Base-by-base conservation (phyloP, 2,329 filamentous ascomycete species). In the Neonectria faginata region DNA sequence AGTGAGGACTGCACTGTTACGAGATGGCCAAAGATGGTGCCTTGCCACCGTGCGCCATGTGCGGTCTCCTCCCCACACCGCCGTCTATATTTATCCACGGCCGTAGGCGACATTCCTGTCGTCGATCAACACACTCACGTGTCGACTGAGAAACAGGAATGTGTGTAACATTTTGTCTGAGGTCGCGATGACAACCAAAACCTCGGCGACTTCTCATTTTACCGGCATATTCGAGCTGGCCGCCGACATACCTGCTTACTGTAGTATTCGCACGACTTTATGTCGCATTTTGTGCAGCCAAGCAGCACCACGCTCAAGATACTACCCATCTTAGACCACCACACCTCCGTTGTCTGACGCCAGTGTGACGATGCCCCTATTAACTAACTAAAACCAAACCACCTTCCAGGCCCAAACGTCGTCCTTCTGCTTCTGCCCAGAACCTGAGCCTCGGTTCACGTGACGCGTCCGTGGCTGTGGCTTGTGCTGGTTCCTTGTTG, bases 81-180 rank as follows among this genome's bases (percentile, higher is more conserved):
- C 31, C 5, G 18, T 53, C 60, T 64, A 64, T 64, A 64, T 59
- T 64, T 64, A 64, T 64, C 56, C 56, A 25, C 36, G 41, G 29
- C 20, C 20, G 31, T n/a, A 29, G 45, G 10, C 12, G 44, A 16
- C 22, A 6, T 48, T 18, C 16, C 31, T 29, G 16, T 3, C n/a
- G 18, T 12, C 54, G 41, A 29, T 58, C 31, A 27, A 63, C 39
- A n/a, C n/a, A n/a, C 60, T 62, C 42, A 39, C 33, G 56, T 47
- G 51, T 51, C 50, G 18, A 42, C n/a, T 4, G 39, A 6, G 25
- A 25, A 25, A 25, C 11, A 1, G 14, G 36, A 39, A 39, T 39
- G 12, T 18, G 16, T 57, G 60, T 33, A 36, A 33, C 47, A 20
- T 42, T 42, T 31, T 41, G 56, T 29, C 31, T 56, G 14, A 39